Base-by-base conservation (phyloP, 495 filamentous ascomycete genomes). In the Hamigera avellanea region DNA sequence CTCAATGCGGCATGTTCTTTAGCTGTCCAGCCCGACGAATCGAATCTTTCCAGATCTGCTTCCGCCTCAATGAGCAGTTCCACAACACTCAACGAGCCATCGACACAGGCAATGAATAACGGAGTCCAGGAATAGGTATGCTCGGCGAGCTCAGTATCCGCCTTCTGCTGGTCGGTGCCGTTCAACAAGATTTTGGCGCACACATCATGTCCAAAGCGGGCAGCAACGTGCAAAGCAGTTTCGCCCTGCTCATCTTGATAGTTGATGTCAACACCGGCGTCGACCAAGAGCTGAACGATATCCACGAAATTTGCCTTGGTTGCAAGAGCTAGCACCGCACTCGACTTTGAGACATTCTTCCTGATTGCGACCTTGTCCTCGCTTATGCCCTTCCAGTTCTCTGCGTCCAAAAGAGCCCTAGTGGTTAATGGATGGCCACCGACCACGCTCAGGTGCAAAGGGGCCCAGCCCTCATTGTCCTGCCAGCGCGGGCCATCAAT, bases 161-260 rank as follows among this genome's bases (percentile, higher is more conserved):
- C 76, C 41, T 78, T 83, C 42, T 86, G 82, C 19, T 72, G 61
- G 6, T 64, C 47, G 0, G 74, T 78, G 9, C 83, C 85, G 6
- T 78, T 63, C 8, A 98, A 53, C 14, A 98, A 58, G 18, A 81
- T 76, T 39, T 62, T 69, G 1, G 81, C 84, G 48, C 91, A 96
- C 35, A 86, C 69, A 25, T 71, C 70, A 49, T 93, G 83, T 9
- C 83, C 86, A 51, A 86, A 88, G 23, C 87, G 77, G 16, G 93
- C 93, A 10, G 91, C 88, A 50, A 95, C 72, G 52, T 98, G 93
- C 28, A 98, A 56, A 3, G 88, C 86, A 19, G 86, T 86, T 61
- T 96, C 93, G n/a, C 89, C 89, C 29, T 83, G 80, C 38, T 82
- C 76, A 51, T 95, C 86, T 54, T 88, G 86, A 64, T 87, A 91